phyloP scores from a whole-genome alignment of 768 basidiomycete genomes.

The Pulveroboletus sp. region DNA sequence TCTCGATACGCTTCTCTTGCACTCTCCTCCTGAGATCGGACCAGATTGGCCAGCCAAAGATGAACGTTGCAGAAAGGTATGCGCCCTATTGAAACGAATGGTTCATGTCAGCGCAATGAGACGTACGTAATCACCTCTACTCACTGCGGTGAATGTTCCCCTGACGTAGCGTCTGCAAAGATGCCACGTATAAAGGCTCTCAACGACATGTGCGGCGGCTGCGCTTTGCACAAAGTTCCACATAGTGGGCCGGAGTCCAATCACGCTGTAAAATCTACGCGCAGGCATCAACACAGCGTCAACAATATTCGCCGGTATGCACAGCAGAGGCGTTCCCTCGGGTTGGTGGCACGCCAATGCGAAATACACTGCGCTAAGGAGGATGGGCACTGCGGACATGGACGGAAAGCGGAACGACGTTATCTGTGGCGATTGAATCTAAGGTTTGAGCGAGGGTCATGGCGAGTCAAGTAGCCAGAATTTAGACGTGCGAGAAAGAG shows the following conservation, averaged over 20 bases:
- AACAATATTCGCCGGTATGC: constrained; percentile 10
- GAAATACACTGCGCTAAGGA: constrained; percentile 20
- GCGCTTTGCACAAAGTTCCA: constrained; percentile 3
- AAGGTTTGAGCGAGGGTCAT: not conserved
- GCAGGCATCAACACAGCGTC: constrained; percentile 21
- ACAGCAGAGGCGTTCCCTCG: constrained; percentile 13
- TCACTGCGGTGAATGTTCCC: constrained; percentile 16
- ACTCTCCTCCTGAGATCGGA: constrained; percentile 51
- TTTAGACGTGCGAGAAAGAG: not conserved
- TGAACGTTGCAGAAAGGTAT: constrained; percentile 49
- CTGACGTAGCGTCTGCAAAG: constrained; percentile 29
- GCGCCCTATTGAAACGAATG: constrained; percentile 34
- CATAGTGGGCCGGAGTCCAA: constrained; percentile 19
- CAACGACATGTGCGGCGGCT: constrained; percentile 16
- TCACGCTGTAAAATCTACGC: constrained; percentile 2
- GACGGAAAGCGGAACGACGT: constrained; percentile 47
- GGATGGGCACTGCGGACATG: constrained; percentile 13
- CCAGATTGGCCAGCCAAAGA: constrained; percentile 55
- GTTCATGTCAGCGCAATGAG: not conserved
- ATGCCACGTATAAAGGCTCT: constrained; percentile 26
- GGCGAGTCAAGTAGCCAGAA: not conserved
- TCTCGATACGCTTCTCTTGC: constrained; percentile 67
- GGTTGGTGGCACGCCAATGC: constrained; percentile 10
- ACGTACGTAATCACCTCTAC: not conserved
- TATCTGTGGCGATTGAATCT: constrained; percentile 64